These are phyloP conservation scores for Nakazawaea wyomingensis DNA, from an alignment of 805 yeast genomes.

Conservation along the genomic window DNA sequence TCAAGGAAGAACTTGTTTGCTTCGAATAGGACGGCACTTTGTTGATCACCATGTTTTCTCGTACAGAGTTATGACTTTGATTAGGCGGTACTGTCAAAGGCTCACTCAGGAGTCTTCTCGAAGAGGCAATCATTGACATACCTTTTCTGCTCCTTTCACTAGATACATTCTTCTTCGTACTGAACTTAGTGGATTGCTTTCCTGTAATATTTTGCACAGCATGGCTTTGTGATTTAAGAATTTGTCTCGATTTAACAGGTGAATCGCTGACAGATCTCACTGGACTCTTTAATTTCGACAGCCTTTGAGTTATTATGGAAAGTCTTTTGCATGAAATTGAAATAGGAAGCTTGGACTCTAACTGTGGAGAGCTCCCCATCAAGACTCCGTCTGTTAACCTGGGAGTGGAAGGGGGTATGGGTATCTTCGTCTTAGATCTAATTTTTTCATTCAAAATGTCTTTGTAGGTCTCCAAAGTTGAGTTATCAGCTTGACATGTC, in stretches of 20 bases:
- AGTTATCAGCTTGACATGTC: not conserved
- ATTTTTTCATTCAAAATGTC: constrained; percentile 10
- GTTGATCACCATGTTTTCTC: not conserved
- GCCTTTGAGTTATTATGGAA: not conserved
- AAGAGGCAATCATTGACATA: constrained; percentile 3
- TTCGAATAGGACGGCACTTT: constrained; percentile 9
- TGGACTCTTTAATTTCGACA: not conserved
- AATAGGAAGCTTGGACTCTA: constrained; percentile 4
- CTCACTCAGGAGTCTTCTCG: constrained; percentile 1
- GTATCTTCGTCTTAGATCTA: constrained; percentile 8
- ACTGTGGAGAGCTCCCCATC: not conserved
- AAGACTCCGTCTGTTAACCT: not conserved
- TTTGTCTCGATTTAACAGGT: not conserved
- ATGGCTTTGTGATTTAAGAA: no score
- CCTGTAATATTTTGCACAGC: no score
- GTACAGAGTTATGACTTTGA: not conserved
- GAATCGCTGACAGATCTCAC: constrained; percentile 11
- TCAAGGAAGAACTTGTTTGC: constrained; percentile 11
- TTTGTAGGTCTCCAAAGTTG: constrained; percentile 8
- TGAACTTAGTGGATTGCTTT: not conserved
- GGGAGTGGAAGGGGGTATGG: not conserved
- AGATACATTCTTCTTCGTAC: not conserved
- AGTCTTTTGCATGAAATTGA: not conserved
- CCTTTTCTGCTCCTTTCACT: not conserved
- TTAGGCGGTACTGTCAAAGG: not conserved